Evolutionary conservation across 1,139 yeast genomes (phyloP).

Genomic region (Nakaseomyces nivariensis): DNA sequence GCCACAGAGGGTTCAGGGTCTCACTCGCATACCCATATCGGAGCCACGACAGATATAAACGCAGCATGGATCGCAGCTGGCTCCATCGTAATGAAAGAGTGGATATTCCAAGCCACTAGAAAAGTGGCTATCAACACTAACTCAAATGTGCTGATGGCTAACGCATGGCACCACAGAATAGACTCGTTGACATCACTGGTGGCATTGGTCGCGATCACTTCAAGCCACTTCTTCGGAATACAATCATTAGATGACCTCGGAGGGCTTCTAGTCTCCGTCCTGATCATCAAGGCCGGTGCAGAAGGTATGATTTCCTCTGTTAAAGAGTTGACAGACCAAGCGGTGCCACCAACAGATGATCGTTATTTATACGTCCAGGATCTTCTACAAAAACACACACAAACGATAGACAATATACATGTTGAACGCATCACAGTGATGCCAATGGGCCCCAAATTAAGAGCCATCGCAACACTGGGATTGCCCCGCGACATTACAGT

Average conservation of each 20-base stretch:
- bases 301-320: conserved; percentile 61
- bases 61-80: conserved; percentile 96
- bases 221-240: conserved; percentile 67
- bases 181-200: conserved; percentile 88
- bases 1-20: not conserved
- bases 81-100: conserved; percentile 75
- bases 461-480: not conserved
- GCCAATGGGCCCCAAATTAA: conserved; percentile 56
- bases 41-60: conserved; percentile 49
- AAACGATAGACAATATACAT: not conserved
- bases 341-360: conserved; percentile 34
- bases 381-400: conserved; percentile 31
- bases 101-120: conserved; percentile 75
- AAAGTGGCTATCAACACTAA: conserved; percentile 66
- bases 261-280: conserved; percentile 71
- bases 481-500: not conserved
- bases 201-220: conserved; percentile 78
- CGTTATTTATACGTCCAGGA: conserved; percentile 35
- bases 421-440: conserved; percentile 45
- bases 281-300: conserved; percentile 79
- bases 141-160: conserved; percentile 85
- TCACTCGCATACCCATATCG: conserved; percentile 39
- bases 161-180: conserved; percentile 98
- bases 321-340: conserved; percentile 64
- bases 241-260: conserved; percentile 89